Evolutionary conservation across 768 basidiomycete genomes (phyloP).

Genomic region (Suillus discolor): DNA sequence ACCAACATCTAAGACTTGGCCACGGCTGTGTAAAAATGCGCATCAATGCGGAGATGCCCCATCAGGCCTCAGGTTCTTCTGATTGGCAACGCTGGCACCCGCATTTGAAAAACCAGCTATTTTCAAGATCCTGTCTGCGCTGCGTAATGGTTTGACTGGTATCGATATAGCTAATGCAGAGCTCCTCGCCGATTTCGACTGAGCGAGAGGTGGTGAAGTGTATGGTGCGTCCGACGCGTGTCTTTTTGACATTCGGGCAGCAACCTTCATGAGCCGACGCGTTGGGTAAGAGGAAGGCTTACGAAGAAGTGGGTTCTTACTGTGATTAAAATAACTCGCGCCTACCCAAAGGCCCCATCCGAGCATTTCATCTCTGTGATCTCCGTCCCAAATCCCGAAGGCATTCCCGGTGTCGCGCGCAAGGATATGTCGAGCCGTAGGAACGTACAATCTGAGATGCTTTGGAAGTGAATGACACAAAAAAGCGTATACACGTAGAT

Average conservation of each 20-base stretch:
- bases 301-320: constrained; percentile 34
- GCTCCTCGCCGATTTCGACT: constrained; percentile 51
- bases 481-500: constrained; percentile 57
- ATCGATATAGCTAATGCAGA: constrained; percentile 61
- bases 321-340: constrained; percentile 71
- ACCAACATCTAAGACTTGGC: neutral
- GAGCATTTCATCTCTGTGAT: constrained; percentile 54
- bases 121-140: constrained; percentile 43
- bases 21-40: neutral
- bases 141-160: constrained; percentile 32
- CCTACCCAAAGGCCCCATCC: constrained; percentile 66
- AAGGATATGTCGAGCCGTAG: constrained; percentile 53
- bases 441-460: constrained; percentile 38
- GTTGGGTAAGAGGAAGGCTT: constrained; percentile 4
- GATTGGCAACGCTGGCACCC: constrained; percentile 46
- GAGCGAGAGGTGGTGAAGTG: constrained; percentile 48
- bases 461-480: constrained; percentile 40
- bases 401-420: constrained; percentile 66
- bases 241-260: constrained; percentile 52
- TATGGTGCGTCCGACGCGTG: constrained; percentile 44
- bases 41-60: neutral
- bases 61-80: constrained; percentile 14
- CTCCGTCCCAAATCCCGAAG: constrained; percentile 69
- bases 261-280: constrained; percentile 42
- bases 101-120: constrained; percentile 62